Evolutionary conservation across 2,329 filamentous ascomycete species (phyloP).

Genomic region (Fusarium nygamai): DNA sequence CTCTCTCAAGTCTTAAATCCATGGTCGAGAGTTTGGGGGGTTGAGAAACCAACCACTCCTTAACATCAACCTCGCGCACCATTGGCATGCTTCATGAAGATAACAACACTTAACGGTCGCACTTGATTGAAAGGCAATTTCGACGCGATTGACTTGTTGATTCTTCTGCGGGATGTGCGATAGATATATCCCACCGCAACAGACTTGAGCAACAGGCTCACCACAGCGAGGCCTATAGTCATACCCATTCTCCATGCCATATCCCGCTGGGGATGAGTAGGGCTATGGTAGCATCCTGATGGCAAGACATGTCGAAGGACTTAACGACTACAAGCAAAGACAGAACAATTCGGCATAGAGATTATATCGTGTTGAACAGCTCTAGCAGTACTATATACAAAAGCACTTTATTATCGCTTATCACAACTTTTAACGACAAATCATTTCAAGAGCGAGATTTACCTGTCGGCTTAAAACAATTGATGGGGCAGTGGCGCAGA

Average conservation of each 20-base stretch:
- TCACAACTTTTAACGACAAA: conserved; percentile 6
- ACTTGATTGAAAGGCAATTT: conserved; percentile 39
- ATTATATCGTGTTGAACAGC: conserved; percentile 1
- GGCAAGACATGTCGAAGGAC: conserved; percentile 23
- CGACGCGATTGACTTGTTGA: conserved; percentile 36
- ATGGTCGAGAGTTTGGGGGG: conserved; percentile 4
- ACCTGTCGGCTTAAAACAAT: not conserved
- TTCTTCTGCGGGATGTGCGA: conserved; percentile 33
- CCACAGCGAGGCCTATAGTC: not conserved
- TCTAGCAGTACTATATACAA: conserved; percentile 28
- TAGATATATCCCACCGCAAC: conserved; percentile 42
- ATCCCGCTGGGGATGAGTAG: not conserved
- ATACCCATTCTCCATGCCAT: not conserved
- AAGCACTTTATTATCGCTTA: conserved; percentile 22
- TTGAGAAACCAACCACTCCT: conserved; percentile 3
- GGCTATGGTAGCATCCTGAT: conserved; percentile 1
- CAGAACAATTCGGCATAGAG: conserved; percentile 16
- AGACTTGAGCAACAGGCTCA: conserved; percentile 16
- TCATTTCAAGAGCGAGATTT: conserved; percentile 4
- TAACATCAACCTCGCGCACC: not conserved
- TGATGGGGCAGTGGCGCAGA: conserved; percentile 8
- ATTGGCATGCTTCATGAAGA: conserved; percentile 22
- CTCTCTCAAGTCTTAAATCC: conserved; percentile 12
- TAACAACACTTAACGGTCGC: conserved; percentile 28
- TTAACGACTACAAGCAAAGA: conserved; percentile 16